Base-by-base conservation (phyloP, 192 early-diverging fungal genomes). In the Obelidium mucronatum region DNA sequence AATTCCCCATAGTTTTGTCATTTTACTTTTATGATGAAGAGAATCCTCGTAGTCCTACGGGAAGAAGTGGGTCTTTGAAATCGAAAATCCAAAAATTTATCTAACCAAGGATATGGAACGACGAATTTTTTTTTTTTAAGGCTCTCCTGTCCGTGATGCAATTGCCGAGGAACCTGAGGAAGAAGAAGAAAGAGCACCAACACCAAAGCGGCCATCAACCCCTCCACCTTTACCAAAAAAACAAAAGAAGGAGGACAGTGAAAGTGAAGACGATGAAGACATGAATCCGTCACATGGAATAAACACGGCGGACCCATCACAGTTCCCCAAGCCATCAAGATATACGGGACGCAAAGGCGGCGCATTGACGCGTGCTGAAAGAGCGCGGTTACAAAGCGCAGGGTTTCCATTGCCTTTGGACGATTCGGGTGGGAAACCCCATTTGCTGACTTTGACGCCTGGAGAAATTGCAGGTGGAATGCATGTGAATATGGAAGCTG, bases 311-410 rank as follows among this genome's bases (percentile, higher is more conserved):
- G 40, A 66, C 36, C 72, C 54, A 22, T 52, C 60, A 22, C 73
- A 62, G 35, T 37, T 42, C 26, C 77, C 67, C n/a, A 48, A 66
- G 42, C 42, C 62, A 8, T 28, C 58, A 6, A 11, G 35, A 2
- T 68, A 61, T 22, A 36, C 42, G 2, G 69, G 69, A 3, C 59
- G 55, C 37, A 44, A 60, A 36, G 73, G 60, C 2, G 73, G 58
- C 5, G 52, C 73, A 19, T 36, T 79, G 1, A 68, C 75, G 51
- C 67, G 81, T 39, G 71, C 35, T 1, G 70, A 79, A 51, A 26
- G 67, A 17, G 79, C 85, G 0, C 67, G 85, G 31, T 44, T 86
- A 52, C 73, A 62, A 1, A 79, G 83, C 31, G 85, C 85, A n/a
- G 85, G 85, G 15, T 83, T 80, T 66, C 42, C 37, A 42, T 13